Conservation (phyloP, 371 early-diverging fungal genomes). For the Lichtheimia corymbifera region DNA sequence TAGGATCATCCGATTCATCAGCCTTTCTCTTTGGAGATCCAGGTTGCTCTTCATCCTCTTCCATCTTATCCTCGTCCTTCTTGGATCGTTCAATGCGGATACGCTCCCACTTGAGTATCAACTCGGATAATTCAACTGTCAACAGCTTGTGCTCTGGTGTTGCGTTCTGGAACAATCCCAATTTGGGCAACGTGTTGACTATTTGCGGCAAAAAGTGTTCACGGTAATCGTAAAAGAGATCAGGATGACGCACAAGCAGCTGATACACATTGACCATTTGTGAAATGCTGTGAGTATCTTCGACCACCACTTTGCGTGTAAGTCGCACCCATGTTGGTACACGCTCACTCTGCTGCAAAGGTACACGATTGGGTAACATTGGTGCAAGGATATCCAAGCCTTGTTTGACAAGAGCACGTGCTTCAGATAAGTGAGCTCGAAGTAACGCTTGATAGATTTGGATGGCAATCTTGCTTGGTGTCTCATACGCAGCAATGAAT, state of each 20-base stretch:
- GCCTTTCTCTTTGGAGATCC: conserved; percentile 24
- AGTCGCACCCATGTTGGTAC: conserved; percentile 88
- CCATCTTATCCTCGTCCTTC: neutral
- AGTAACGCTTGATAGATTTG: conserved; percentile 91
- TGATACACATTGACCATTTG: conserved; percentile 91
- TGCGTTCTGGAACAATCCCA: conserved; percentile 83
- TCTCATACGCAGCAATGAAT: conserved; percentile 91
- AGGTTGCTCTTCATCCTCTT: conserved; percentile 16
- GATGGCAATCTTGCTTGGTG: conserved; percentile 88
- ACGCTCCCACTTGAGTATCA: conserved; percentile 89
- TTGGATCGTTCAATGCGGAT: conserved; percentile 29
- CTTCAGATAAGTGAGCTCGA: conserved; percentile 86
- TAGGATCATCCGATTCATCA: conserved; percentile 10
- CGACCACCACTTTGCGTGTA: conserved; percentile 85
- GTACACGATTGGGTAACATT: conserved; percentile 80
- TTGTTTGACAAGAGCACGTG: conserved; percentile 83
- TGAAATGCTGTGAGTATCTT: conserved; percentile 87
- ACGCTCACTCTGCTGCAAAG: conserved; percentile 44
- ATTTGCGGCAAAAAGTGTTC: conserved; percentile 91
- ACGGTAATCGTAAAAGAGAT: conserved; percentile 85
- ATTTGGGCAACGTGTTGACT: conserved; percentile 79
- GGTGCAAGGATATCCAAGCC: conserved; percentile 93
- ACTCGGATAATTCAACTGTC: conserved; percentile 88
- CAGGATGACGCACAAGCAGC: conserved; percentile 85
- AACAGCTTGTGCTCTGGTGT: conserved; percentile 86